Evolutionary conservation across 78 protist genomes (phyloP).

Genomic region (Dictyostelium intermedium): DNA sequence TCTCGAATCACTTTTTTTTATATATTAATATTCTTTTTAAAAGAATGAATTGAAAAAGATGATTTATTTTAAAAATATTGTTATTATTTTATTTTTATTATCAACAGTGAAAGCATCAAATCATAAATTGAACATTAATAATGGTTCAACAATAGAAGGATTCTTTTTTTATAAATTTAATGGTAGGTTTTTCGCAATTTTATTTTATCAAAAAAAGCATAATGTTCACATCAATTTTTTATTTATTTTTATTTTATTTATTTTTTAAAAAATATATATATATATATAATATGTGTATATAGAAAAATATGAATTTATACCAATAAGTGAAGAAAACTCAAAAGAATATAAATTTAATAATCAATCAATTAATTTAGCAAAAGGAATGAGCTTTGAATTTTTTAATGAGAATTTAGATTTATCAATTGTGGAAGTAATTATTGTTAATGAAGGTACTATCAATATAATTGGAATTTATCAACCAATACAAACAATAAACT

Average conservation of each 20-base stretch:
- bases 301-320: background rate
- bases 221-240: too few species aligned
- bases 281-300: background rate
- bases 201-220: too few species aligned
- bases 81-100: too few species aligned
- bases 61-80: background rate
- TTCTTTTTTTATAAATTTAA: background rate
- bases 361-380: background rate
- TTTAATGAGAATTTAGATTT: background rate
- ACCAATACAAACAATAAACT: background rate
- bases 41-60: background rate
- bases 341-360: background rate
- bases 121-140: too few species aligned
- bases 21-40: too few species aligned
- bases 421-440: background rate
- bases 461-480: slow-evolving; percentile 3
- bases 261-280: background rate
- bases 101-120: background rate
- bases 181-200: too few species aligned
- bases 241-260: background rate
- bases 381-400: background rate
- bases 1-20: too few species aligned
- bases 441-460: background rate
- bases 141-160: background rate
- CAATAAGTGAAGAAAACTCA: background rate